Evolutionary conservation across 768 basidiomycete species (phyloP).

Genomic region (Lentinula aciculospora): DNA sequence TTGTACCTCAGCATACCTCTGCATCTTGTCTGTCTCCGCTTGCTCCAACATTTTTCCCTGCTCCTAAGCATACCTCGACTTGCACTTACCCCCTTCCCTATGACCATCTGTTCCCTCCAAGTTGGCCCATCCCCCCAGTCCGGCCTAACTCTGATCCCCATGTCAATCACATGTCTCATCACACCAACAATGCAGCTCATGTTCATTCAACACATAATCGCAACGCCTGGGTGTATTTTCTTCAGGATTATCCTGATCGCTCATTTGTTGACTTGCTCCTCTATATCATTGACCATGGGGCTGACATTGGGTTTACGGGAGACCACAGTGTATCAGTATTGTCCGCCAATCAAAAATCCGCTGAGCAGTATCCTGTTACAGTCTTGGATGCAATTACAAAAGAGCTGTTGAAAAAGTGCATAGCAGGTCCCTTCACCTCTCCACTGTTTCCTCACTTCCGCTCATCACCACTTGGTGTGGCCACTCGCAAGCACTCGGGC

Average conservation of each 20-base stretch:
- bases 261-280: conserved; percentile 19
- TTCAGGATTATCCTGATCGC: background rate
- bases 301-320: conserved; percentile 20
- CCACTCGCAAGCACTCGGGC: conserved; percentile 13
- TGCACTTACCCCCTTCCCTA: background rate
- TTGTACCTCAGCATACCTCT: background rate
- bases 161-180: background rate
- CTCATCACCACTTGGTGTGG: conserved; percentile 20
- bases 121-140: background rate
- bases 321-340: background rate
- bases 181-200: background rate
- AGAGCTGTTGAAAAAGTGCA: conserved; percentile 10
- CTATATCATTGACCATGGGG: conserved; percentile 21
- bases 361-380: conserved; percentile 7
- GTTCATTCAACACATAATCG: background rate
- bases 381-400: conserved; percentile 3
- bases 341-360: conserved; percentile 20
- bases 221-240: conserved; percentile 1
- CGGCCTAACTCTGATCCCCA: background rate
- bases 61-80: background rate
- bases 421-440: conserved; percentile 15
- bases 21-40: background rate
- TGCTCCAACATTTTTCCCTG: background rate
- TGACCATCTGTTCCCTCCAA: background rate
- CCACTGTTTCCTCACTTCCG: conserved; percentile 16